Evolutionary conservation across 2,329 filamentous ascomycete species (phyloP).

Genomic region (Fusarium scirpi): DNA sequence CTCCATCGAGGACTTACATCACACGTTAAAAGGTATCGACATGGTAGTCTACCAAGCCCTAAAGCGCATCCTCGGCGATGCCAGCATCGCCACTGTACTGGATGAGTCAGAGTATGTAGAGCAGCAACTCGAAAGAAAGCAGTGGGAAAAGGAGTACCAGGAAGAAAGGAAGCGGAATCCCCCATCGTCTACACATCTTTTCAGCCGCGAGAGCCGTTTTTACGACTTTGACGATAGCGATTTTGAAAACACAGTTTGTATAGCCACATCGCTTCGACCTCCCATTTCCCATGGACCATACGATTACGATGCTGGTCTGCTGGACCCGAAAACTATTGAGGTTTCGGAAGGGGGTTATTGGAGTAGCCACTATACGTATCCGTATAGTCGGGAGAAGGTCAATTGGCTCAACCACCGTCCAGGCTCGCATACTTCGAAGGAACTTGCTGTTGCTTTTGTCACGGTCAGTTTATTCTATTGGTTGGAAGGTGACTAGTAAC

Average conservation of each 20-base stretch:
- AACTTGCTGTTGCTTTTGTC: constrained; percentile 12
- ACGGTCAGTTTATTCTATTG: background rate
- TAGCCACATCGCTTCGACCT: background rate
- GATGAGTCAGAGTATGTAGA: background rate
- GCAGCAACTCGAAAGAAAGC: rapidly evolving
- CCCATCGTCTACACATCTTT: too few relatives aligned
- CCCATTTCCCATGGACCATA: background rate
- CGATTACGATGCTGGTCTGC: background rate
- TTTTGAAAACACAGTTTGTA: background rate
- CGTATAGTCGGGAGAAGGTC: background rate
- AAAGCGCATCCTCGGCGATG: constrained; percentile 5
- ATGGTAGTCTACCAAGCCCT: constrained; percentile 54
- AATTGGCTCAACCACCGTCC: constrained; percentile 30
- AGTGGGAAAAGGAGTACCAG: background rate
- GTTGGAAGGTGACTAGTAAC: background rate
- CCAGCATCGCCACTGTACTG: constrained; percentile 4
- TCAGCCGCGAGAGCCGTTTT: background rate
- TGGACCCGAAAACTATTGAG: background rate
- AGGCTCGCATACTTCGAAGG: background rate
- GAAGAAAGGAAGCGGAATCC: too few relatives aligned
- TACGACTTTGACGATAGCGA: background rate
- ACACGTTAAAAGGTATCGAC: constrained; percentile 60
- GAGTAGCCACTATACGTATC: background rate
- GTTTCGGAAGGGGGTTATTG: background rate
- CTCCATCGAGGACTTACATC: constrained; percentile 46